phyloP scores from a whole-genome alignment of 1,284 basidiomycete species.

The Thecaphora thlaspeos region DNA sequence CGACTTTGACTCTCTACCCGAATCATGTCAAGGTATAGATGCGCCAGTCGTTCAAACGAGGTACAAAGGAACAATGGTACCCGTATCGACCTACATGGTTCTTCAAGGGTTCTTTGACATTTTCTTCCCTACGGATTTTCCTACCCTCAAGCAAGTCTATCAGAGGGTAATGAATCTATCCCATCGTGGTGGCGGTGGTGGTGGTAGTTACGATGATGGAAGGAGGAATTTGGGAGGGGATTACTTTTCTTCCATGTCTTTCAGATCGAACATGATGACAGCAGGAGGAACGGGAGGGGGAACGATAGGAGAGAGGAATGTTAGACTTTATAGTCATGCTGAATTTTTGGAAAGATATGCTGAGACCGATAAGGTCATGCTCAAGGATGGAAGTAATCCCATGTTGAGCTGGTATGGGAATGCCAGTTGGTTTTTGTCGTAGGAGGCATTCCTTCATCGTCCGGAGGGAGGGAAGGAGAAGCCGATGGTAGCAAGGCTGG shows the following conservation, averaged over 20 bases:
- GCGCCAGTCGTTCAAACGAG: conserved; percentile 96
- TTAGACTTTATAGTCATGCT: conserved; percentile 62
- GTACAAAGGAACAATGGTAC: conserved; percentile 72
- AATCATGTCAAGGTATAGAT: conserved; percentile 77
- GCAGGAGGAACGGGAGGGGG: background rate
- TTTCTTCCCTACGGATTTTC: conserved; percentile 95
- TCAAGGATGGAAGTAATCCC: conserved; percentile 80
- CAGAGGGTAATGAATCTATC: conserved; percentile 17
- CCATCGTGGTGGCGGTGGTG: background rate
- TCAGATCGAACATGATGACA: too few species aligned
- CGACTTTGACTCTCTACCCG: conserved; percentile 85
- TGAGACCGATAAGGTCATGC: conserved; percentile 67
- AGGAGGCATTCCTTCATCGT: too few species aligned
- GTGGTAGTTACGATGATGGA: background rate
- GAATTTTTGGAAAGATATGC: conserved; percentile 82
- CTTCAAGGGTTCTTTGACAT: conserved; percentile 97
- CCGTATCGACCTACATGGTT: conserved; percentile 86
- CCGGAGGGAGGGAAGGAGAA: too few species aligned
- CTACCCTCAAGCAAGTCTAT: conserved; percentile 62
- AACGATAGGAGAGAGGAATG: conserved; percentile 2
- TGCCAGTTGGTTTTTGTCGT: conserved; percentile 65
- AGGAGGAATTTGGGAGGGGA: background rate
- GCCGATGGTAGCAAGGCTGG: too few species aligned
- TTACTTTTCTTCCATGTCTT: conserved; percentile 2
- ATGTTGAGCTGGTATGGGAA: conserved; percentile 83